phyloP scores from a whole-genome alignment of 2,329 filamentous ascomycete species.

The Colletotrichum lini region DNA sequence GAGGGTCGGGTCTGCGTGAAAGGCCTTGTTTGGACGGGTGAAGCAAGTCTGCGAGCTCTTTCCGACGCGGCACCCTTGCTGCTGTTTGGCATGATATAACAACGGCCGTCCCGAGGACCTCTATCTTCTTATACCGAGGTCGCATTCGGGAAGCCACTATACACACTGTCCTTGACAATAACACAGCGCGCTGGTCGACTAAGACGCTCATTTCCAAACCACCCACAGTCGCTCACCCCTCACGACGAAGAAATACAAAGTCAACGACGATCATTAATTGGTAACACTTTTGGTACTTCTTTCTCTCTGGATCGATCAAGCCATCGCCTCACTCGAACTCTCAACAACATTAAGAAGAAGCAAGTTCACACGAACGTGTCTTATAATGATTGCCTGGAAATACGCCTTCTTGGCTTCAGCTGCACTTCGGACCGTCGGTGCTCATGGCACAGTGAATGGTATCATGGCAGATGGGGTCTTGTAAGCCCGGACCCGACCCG shows the following conservation, averaged over 20 bases:
- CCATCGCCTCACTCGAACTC: neutral
- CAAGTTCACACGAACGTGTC: neutral
- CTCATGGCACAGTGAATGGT: slow-evolving; percentile 36
- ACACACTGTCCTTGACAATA: slow-evolving; percentile 29
- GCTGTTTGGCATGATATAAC: slow-evolving; percentile 2
- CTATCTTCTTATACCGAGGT: neutral
- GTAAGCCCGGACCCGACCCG: slow-evolving; percentile 8
- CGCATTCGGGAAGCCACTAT: slow-evolving; percentile 9
- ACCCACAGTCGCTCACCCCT: neutral
- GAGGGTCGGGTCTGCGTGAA: slow-evolving; percentile 2
- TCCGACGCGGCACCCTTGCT: slow-evolving; percentile 1
- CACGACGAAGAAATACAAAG: slow-evolving; percentile 9
- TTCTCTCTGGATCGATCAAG: neutral
- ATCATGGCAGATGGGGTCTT: slow-evolving; percentile 38
- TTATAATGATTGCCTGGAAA: slow-evolving; percentile 28
- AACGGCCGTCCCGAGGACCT: slow-evolving; percentile 4
- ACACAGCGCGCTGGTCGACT: slow-evolving; percentile 33
- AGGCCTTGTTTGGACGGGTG: slow-evolving; percentile 32
- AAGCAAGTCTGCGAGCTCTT: slow-evolving; percentile 17
- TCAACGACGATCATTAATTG: slow-evolving; percentile 5
- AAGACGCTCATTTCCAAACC: slow-evolving; percentile 25
- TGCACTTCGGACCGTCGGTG: slow-evolving; percentile 12
- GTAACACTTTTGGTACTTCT: neutral
- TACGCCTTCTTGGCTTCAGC: slow-evolving; percentile 29
- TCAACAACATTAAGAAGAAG: neutral